Evolutionary conservation across 148 eudicot genomes (phyloP).

Genomic region (Rheum nobile): DNA sequence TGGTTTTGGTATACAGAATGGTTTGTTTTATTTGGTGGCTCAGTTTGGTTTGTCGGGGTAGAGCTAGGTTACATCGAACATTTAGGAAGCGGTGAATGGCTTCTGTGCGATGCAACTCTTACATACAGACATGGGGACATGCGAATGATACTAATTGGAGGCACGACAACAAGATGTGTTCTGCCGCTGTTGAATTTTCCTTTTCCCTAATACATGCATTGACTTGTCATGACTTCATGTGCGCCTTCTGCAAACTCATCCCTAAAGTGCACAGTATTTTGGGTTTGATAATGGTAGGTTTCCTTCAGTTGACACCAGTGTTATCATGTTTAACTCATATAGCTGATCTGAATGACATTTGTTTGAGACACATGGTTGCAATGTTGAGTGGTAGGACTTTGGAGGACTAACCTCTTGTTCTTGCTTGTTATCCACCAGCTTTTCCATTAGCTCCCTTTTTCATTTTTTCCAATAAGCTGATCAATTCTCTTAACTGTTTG

Average conservation of each 20-base stretch:
- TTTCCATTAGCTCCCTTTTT: not conserved
- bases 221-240: not conserved
- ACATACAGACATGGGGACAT: not conserved
- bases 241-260: not conserved
- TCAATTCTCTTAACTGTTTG: constrained; percentile 1
- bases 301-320: not conserved
- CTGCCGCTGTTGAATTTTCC: too few species aligned
- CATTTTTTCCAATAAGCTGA: not conserved
- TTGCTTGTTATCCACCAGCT: not conserved
- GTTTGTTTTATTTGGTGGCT: not conserved
- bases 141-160: too few species aligned
- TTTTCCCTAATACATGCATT: not conserved
- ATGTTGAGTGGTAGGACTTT: not conserved
- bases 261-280: not conserved
- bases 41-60: not conserved
- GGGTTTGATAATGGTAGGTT: not conserved
- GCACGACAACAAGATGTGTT: not conserved
- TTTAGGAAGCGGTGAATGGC: not conserved
- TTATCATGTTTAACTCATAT: not conserved
- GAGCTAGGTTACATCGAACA: not conserved
- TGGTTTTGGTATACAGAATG: not conserved
- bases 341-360: not conserved
- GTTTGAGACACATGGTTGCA: not conserved
- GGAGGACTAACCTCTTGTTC: not conserved
- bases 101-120: not conserved